Evolutionary conservation across 2,329 filamentous ascomycete species (phyloP), one percentile per base, ranked within the genome.

Genomic region (Chrysoporthe cubensis): DNA sequence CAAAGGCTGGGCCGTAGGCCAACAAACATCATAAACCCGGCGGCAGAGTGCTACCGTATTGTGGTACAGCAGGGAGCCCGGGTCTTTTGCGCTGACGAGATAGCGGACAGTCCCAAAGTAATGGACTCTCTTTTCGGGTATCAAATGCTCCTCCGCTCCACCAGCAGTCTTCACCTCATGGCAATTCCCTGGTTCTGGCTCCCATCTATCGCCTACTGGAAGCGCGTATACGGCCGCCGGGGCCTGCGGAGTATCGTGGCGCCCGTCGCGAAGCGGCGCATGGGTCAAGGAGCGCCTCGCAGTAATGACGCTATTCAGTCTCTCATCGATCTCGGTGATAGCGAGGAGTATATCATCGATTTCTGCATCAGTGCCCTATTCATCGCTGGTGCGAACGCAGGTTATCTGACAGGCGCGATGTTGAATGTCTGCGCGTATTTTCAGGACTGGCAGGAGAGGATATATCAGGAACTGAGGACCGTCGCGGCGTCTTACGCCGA

Each of bases 371-470:
- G 37, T 40, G 40, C 21, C n/a, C 11, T 60, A 21, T 60, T 60
- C 40, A 14, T 60, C 13, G 57, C 57, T 9, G 32, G 32, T 7
- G 57, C 57, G 9, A 60, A 60, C 8, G 34, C 57, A 4, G 40
- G 57, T 18, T 40, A 40, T 21, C 18, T 60, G 18, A 44, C 57
- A 2, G 57, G 37, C 4, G 32, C 34, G n/a, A 60, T 60, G 57
- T 34, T 60, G 40, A 60, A 60, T 40, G 37, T 60, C 2, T 40
- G 34, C 7, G 57, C 37, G 8, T 16, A 40, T 13, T 40, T 40
- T 40, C 57, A 37, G 32, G 40, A 60, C 37, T 60, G 57, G 57
- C 57, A 60, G 57, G 57, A 42, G 16, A 60, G n/a, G 21, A 60
- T 60, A 13, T 60, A 43, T 13, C 32, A 26, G 14, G 57, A 60